Evolutionary conservation across 352 stramenopile species (phyloP), one percentile per base, ranked within the genome.

Genomic region (Phytophthora ohioensis): DNA sequence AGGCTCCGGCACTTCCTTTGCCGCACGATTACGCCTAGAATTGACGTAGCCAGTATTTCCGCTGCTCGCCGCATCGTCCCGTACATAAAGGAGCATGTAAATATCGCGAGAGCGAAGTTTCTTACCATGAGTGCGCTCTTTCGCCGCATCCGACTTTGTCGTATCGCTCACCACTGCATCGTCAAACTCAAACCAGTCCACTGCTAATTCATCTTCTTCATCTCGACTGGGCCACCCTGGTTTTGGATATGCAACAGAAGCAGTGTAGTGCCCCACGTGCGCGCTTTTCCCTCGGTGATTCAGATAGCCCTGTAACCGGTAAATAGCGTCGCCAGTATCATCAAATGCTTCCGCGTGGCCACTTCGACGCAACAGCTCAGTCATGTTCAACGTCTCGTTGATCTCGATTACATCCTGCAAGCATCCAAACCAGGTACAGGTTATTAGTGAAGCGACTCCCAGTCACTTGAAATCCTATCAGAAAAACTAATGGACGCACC

Each of bases 71-170:
- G 52, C 31, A 15, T 87, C 75, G 2, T 87, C 82, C 34, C 81
- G 80, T 54, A 84, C 77, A 59, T 96, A 97, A 34, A 96, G 69
- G 21, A 97, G 69, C 90, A 97, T 97, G 66, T 97, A 97, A 12
- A 90, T 88, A 52, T 97, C 89, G 17, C 87, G 81, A 2, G 87
- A 95, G 4, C 85, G 76, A 39, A 92, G 78, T 66, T 80, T 88
- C 54, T 85, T 87, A 8, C 77, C 85, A 3, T 81, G 57, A 11
- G 21, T 66, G 36, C 56, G 49, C 52, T 91, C 81, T 72, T 80
- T 85, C 15, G 68, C 72, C n/a, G 57, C 67, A 30, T 79, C 72
- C 12, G 57, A 55, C 35, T 63, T 67, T 13, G 71, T 69, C 75
- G 83, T 83, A 43, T 78, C 73, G 32, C 77, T 87, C n/a, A 95